Evolutionary conservation across 1,139 yeast genomes (phyloP).

Genomic region (Yamadazyma triangularis): DNA sequence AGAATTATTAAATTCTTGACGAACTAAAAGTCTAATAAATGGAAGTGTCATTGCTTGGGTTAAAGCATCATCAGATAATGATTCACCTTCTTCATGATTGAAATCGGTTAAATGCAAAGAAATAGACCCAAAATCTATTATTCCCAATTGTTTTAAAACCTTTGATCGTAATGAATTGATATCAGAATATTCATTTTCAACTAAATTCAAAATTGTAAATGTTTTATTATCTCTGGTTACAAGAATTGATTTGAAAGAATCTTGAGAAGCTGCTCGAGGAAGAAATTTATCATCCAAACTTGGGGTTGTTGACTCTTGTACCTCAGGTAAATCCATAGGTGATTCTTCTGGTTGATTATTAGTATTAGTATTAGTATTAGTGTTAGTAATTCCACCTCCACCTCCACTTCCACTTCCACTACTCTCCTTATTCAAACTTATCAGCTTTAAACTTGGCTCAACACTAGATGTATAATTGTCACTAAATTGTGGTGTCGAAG

Average conservation of each 20-base stretch:
- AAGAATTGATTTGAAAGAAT: conserved; percentile 27
- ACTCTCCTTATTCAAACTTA: conserved; percentile 5
- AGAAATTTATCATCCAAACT: conserved; percentile 23
- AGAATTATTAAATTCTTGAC: conserved; percentile 32
- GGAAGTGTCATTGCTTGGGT: conserved; percentile 26
- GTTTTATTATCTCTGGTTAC: conserved; percentile 56
- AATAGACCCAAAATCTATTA: conserved; percentile 36
- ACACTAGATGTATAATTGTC: conserved; percentile 5
- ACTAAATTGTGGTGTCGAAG: conserved; percentile 7
- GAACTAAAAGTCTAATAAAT: conserved; percentile 40
- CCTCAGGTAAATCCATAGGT: background rate
- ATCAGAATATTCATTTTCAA: conserved; percentile 10
- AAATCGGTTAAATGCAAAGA: conserved; percentile 70
- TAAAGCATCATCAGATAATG: conserved; percentile 46
- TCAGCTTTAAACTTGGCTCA: conserved; percentile 6
- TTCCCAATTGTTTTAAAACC: conserved; percentile 36
- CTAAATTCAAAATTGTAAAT: conserved; percentile 12
- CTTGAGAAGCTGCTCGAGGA: conserved; percentile 18
- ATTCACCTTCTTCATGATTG: conserved; percentile 58
- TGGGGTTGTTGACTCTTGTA: background rate
- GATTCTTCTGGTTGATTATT: too few species aligned
- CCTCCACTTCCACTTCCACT: too few species aligned
- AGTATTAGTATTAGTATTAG: background rate
- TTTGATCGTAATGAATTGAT: conserved; percentile 23
- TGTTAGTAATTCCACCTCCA: too few species aligned